Conservation (phyloP, 176 grass and related monocot species). For the Secale cereale region DNA sequence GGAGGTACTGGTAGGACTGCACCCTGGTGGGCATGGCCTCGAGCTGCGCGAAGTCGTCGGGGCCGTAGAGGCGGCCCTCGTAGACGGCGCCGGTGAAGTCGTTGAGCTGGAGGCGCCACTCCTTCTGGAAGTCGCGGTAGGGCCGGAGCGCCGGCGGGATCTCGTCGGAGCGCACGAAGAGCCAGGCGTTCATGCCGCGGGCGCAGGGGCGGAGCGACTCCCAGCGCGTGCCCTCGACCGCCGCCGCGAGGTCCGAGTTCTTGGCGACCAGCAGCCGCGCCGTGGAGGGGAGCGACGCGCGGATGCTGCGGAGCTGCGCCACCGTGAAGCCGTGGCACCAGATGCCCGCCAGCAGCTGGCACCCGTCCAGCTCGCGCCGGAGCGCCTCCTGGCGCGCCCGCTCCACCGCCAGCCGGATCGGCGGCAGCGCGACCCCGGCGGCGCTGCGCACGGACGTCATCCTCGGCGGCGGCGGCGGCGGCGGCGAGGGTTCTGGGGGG, state of each 20-base stretch:
- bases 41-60: background rate
- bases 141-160: constrained; percentile 78
- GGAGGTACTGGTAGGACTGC: too few species aligned
- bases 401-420: background rate
- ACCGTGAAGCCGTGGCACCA: constrained; percentile 90
- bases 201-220: constrained; percentile 68
- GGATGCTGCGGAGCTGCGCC: constrained; percentile 80
- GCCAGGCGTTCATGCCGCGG: constrained; percentile 94
- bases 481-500: too few species aligned
- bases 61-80: background rate
- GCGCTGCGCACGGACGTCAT: too few species aligned
- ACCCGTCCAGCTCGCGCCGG: background rate
- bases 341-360: constrained; percentile 29
- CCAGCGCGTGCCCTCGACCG: constrained; percentile 76
- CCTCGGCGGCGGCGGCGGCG: too few species aligned
- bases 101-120: background rate
- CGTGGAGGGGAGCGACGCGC: constrained; percentile 47
- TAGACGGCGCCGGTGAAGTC: background rate
- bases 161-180: constrained; percentile 98
- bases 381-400: background rate
- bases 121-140: constrained; percentile 86
- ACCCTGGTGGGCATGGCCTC: too few species aligned
- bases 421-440: background rate
- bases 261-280: constrained; percentile 74
- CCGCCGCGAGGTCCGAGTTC: constrained; percentile 83